phyloP scores from a whole-genome alignment of 805 yeast species.

The Yarrowia osloensis region DNA sequence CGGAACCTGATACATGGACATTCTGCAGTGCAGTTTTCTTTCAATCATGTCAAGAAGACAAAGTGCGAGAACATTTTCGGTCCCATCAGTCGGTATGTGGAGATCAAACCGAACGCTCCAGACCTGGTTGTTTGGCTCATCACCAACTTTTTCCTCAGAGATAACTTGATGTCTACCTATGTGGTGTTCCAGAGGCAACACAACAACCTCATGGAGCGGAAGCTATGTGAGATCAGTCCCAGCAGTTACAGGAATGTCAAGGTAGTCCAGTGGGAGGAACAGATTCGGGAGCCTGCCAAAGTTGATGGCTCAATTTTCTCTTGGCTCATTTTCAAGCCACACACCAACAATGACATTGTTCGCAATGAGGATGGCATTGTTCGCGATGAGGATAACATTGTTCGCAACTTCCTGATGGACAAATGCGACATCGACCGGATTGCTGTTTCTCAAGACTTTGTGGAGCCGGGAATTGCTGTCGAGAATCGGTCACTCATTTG shows the following conservation, averaged over 20 bases:
- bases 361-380: too few species aligned
- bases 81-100: not conserved
- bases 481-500: not conserved
- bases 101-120: not conserved
- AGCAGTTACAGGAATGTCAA: too few species aligned
- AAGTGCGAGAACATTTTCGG: not conserved
- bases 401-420: not conserved
- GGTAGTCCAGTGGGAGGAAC: not conserved
- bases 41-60: not conserved
- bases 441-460: not conserved
- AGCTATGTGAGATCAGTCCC: too few species aligned
- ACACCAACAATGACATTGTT: too few species aligned
- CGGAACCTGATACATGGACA: not conserved
- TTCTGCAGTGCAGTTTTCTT: not conserved
- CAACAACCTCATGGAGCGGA: too few species aligned
- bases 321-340: not conserved
- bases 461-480: not conserved
- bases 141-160: not conserved
- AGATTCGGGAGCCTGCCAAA: too few species aligned
- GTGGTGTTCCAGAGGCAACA: not conserved
- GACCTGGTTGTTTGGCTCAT: not conserved
- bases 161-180: not conserved
- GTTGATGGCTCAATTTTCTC: not conserved
- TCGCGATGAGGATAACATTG: too few species aligned
- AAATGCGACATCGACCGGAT: not conserved